Base-by-base conservation (phyloP, 345 rosid species). In the Gossypium turneri region DNA sequence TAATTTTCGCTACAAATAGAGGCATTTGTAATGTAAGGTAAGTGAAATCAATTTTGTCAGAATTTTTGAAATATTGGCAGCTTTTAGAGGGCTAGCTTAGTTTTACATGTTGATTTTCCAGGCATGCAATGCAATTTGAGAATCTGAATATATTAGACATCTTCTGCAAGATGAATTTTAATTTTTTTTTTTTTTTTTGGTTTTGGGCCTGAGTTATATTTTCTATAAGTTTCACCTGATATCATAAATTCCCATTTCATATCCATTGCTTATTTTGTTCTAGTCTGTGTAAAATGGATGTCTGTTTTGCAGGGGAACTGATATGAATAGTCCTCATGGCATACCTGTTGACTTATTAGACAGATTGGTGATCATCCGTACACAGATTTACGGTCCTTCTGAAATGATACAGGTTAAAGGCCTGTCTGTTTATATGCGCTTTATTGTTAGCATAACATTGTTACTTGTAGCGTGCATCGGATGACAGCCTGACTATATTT, bases 11-110 rank as follows among this genome's bases (percentile, higher is more conserved):
- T 58, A 93, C 99, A 74, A 95, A 95, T 79, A 89, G 99, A 81
- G 99, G 99, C 70, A 90, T 95, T 52, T 95, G 99, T 81, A 89
- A 89, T 65, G 93, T 95, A 53, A 93, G 98, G 99, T 95, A 63
- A 82, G 77, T 85, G 24, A 75, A 48, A 63, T 50, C 22, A 41
- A 59, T 69, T 16, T 25, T 44, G 47, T 64, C 2, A 17, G 12
- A 47, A 12, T 15, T 47, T 61, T 22, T 24, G 7, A 17, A 12
- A 27, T 64, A 44, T 73, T 0, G 0, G 15, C 53, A 20, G 38
- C 48, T 10, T 45, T 2, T 67, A 15, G 34, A 7, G 56, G 56
- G 41, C 24, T 22, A 12, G 19, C n/a, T 22, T 22, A 15, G 12
- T 12, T 13, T 45, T 67, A 7, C 41, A 19, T 65, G 9, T 19